Evolutionary conservation across 371 early-diverging fungal species (phyloP), one percentile per base, ranked within the genome.

Genomic region (Cokeromyces recurvatus): DNA sequence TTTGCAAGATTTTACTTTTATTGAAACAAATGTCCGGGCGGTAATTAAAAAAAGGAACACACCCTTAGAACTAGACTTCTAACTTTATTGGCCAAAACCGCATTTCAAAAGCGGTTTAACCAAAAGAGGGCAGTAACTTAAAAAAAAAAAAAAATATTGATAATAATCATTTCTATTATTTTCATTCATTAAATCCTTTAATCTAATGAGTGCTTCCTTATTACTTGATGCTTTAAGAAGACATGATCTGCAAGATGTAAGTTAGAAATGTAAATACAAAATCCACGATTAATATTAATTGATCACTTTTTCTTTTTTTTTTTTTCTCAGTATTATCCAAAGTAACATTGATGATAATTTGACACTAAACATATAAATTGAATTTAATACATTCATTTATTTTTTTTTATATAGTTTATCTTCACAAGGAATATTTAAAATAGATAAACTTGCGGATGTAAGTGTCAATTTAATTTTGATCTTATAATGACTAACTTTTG

Each of bases 281-380:
- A 15, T 34, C 14, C n/a, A 9, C 35, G n/a, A 6, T 15, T 34
- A 34, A 34, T 24, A 38, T n/a, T 14, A 8, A 45, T 22, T 27
- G 10, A 6, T 20, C 7, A 20, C 20, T 20, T 7, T 38, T 5
- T 38, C 38, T 21, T 38, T 19, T 37, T 17, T 11, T 20, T 39
- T 8, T 10, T 22, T 45, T 10, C 9, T 2, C 47, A 60, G 60
- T 60, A 55, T 48, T 60, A 60, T 41, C 47, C 60, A 36, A 46
- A 23, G 60, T 60, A 55, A 6, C n/a, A n/a, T 34, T 34, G 5
- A 4, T 34, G 14, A 9, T 4, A 34, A 15, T 9, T 29, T 29
- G 29, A 29, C 29, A 29, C 29, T 4, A 9, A 9, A 4, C n/a
- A 9, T 27, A 35, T 27, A 17, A 21, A n/a, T n/a, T n/a, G n/a